A percentile compares a stretch with the other conserved stretches of the same genome.
Evolutionary conservation across 1,139 yeast genomes (phyloP).

Genomic region (Suzukiozyma palmioleophila): DNA sequence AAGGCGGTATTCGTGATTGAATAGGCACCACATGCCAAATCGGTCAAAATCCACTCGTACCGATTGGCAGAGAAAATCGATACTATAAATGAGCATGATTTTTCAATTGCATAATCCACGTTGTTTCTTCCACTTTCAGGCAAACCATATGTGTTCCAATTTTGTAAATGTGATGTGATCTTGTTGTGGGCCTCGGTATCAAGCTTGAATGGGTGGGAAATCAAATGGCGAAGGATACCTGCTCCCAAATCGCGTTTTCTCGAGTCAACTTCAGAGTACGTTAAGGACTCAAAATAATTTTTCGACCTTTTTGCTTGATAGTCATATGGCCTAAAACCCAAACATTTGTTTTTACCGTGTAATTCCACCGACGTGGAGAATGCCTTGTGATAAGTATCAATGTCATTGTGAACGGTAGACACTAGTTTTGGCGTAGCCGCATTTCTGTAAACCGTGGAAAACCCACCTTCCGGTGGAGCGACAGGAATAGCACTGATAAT

Average conservation of each 20-base stretch:
- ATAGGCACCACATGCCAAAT: conserved; percentile 29
- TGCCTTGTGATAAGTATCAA: conserved; percentile 25
- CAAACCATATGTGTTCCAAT: conserved; percentile 16
- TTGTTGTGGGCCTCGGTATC: conserved; percentile 16
- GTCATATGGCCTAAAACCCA: conserved; percentile 25
- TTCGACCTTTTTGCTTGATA: conserved; percentile 15
- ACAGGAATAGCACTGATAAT: conserved; percentile 5
- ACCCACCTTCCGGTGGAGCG: conserved; percentile 1
- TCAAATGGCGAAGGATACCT: conserved; percentile 24
- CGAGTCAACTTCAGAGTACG: conserved; percentile 13
- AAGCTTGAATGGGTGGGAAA: conserved; percentile 20
- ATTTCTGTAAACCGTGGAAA: conserved; percentile 12
- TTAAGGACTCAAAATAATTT: conserved; percentile 13
- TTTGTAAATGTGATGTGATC: conserved; percentile 19
- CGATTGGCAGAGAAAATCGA: conserved; percentile 29
- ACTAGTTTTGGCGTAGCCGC: conserved; percentile 9
- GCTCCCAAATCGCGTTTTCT: conserved; percentile 23
- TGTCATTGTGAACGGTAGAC: conserved; percentile 14
- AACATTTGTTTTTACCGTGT: conserved; percentile 21
- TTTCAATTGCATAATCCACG: conserved; percentile 9
- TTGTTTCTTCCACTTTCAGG: conserved; percentile 6
- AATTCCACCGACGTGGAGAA: conserved; percentile 21
- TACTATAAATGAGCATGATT: conserved; percentile 22
- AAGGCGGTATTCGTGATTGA: conserved; percentile 33
- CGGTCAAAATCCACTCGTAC: conserved; percentile 33